Evolutionary conservation across 2,329 filamentous ascomycete species (phyloP), one percentile per base, ranked within the genome.

Genomic region (Triangularia verruculosa): DNA sequence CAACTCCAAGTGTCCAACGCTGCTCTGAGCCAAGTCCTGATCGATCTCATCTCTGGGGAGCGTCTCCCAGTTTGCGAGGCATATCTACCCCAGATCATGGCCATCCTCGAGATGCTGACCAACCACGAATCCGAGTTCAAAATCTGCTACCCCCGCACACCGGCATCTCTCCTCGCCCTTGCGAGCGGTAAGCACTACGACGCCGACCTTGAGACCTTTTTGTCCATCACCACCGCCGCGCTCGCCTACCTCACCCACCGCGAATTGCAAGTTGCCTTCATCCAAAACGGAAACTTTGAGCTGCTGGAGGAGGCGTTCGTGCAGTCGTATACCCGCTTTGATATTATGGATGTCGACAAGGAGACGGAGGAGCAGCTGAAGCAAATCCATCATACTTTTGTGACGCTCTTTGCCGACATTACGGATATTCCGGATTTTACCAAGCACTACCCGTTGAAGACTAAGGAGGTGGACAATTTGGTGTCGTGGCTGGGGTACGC

Each of bases 211-310:
- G 84, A 87, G 15, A 82, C 84, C 66, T 87, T 87, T 68, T 73
- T 82, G 43, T 75, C 78, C 3, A 76, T 86, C 13, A 75, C 79
- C 3, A 80, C 83, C 1, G 80, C 83, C 0, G 83, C 84, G 1
- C 76, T 84, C 1, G 78, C 81, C 9, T 89, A 88, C 67, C 80
- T 89, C 11, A 78, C 83, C 25, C 78, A 83, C 63, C 78, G 82
- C 47, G 73, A 74, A 1, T 80, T 86, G 65, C 85, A 88, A 69
- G 71, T 77, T 8, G 74, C 72, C 7, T 75, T 87, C 24, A 70
- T 88, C 5, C 72, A 74, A 1, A 70, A 74, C 1, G 70, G 72
- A 20, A 72, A 77, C 54, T 67, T 83, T 52, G 69, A 73, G 4
- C 68, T 80, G 3, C 79, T 87, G 55, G 74, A 87, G 20, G 69